Percentiles rank a stretch among this genome's conserved stretches.
phyloP scores from a whole-genome alignment of 371 early-diverging fungal species.

The Mucor mucedo region DNA sequence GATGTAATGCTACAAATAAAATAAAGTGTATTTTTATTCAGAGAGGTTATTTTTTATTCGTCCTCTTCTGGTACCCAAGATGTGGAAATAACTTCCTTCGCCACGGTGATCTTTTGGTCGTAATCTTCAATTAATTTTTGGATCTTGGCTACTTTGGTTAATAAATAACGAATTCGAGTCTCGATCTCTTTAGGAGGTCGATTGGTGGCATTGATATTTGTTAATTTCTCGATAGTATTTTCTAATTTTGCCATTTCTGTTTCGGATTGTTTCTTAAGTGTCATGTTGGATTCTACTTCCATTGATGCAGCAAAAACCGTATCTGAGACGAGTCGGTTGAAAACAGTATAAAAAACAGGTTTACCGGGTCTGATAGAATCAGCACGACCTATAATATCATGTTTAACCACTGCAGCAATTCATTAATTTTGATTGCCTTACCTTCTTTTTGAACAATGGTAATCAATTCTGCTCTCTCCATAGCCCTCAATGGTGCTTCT shows the following conservation, averaged over 20 bases:
- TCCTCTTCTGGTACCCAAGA: slow-evolving; percentile 31
- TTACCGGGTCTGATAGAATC: slow-evolving; percentile 77
- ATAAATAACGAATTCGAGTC: slow-evolving; percentile 59
- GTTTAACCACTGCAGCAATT: background rate
- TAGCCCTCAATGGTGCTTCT: slow-evolving; percentile 75
- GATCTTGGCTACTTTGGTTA: slow-evolving; percentile 54
- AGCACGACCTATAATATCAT: slow-evolving; percentile 67
- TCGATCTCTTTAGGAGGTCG: slow-evolving; percentile 62
- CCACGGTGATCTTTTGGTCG: slow-evolving; percentile 50
- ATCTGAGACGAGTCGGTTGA: slow-evolving; percentile 72
- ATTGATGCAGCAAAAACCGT: slow-evolving; percentile 76
- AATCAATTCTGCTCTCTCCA: slow-evolving; percentile 90
- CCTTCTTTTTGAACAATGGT: slow-evolving; percentile 75
- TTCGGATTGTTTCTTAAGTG: slow-evolving; percentile 69
- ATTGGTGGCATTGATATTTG: slow-evolving; percentile 46
- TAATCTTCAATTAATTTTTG: slow-evolving; percentile 61
- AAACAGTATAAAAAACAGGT: slow-evolving; percentile 83
- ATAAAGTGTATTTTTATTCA: background rate
- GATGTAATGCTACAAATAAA: slow-evolving; percentile 5
- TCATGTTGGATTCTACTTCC: slow-evolving; percentile 75
- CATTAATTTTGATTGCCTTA: slow-evolving; percentile 20
- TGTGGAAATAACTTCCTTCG: slow-evolving; percentile 51
- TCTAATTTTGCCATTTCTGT: slow-evolving; percentile 72
- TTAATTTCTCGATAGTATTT: slow-evolving; percentile 67
- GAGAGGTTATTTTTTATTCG: slow-evolving; percentile 7